A percentile compares a stretch with the other conserved stretches of the same genome.
Conservation (phyloP, 2,329 filamentous ascomycete species). For the Hymenoscyphus salicellus region DNA sequence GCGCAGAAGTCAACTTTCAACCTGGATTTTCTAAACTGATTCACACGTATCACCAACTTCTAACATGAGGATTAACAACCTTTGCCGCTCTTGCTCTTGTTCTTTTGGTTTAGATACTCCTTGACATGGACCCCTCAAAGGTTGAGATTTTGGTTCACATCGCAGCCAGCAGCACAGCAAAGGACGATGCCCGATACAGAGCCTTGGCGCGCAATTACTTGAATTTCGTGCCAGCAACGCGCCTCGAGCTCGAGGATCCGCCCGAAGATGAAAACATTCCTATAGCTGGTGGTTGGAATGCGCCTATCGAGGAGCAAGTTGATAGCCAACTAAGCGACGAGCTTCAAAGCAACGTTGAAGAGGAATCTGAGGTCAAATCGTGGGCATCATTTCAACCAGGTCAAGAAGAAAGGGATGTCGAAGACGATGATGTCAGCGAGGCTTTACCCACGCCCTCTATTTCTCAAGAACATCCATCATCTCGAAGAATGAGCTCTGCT, state of each 20-base stretch:
- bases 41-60: neutral
- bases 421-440: neutral
- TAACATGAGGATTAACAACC: neutral
- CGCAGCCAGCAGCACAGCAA: slow-evolving; percentile 33
- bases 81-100: neutral
- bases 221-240: slow-evolving; percentile 27
- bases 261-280: slow-evolving; percentile 35
- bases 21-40: neutral
- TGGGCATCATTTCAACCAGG: slow-evolving; percentile 28
- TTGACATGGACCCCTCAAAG: slow-evolving; percentile 11
- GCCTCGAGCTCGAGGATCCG: slow-evolving; percentile 14
- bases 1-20: neutral
- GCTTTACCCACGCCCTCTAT: neutral
- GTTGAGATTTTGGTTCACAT: slow-evolving; percentile 37
- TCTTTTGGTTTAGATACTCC: neutral
- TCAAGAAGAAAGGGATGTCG: slow-evolving; percentile 10
- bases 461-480: slow-evolving; percentile 6
- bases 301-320: slow-evolving; percentile 32
- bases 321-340: slow-evolving; percentile 17
- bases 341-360: slow-evolving; percentile 6
- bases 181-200: slow-evolving; percentile 35
- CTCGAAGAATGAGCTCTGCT: slow-evolving; percentile 18
- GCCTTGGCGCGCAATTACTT: slow-evolving; percentile 35
- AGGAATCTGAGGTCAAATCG: slow-evolving; percentile 16
- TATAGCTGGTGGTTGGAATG: slow-evolving; percentile 42